Base-by-base conservation (phyloP, 2,329 filamentous ascomycete genomes). In the Pseudopithomyces chartarum region DNA sequence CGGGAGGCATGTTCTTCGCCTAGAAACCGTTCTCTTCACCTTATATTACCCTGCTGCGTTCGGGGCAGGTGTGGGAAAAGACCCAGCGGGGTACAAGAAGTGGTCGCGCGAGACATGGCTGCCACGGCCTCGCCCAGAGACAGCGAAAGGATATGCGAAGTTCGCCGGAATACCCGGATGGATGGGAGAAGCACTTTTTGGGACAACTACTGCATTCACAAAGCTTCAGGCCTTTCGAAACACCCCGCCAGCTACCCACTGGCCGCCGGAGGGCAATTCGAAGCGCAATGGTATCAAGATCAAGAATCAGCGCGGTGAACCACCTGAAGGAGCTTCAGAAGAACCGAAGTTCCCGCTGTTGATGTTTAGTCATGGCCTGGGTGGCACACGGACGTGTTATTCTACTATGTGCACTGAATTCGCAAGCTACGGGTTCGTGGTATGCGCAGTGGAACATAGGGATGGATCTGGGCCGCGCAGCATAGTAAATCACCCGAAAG, bases 281-380 rank as follows among this genome's bases (percentile, higher is more conserved):
- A 71, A 76, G 34, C 64, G 76, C 17, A 68, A 70, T 17, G 77
- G 77, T 2, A 70, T 72, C 36, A 72, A 76, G 38, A 76, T 76
- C 7, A 80, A 80, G 60, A 76, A 78, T 23, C 64, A 75, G 36
- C 67, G 69, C 17, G 80, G 81, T 1, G 57, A 64, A 5, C 77
- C 76, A 23, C 78, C 76, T 1, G 58, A 67, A 43, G 74, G 69
- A 6, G 61, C 64, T 29, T 48, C 60, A 13, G 52, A 65, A 1
- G 67, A 73, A 56, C 83, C 85, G 0, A 78, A 60, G 3, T 89
- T 89, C 57, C 86, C 87, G 1, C 75, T 89, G 20, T 78, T 90
- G 33, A 78, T 90, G 20, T 90, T 90, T 70, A 87, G 84, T 63
- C 87, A 90, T 70, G 87, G 87, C 0, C 73, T 90, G 6, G 86